Evolutionary conservation across 768 basidiomycete species (phyloP).

Genomic region (Lyophyllum semitale): DNA sequence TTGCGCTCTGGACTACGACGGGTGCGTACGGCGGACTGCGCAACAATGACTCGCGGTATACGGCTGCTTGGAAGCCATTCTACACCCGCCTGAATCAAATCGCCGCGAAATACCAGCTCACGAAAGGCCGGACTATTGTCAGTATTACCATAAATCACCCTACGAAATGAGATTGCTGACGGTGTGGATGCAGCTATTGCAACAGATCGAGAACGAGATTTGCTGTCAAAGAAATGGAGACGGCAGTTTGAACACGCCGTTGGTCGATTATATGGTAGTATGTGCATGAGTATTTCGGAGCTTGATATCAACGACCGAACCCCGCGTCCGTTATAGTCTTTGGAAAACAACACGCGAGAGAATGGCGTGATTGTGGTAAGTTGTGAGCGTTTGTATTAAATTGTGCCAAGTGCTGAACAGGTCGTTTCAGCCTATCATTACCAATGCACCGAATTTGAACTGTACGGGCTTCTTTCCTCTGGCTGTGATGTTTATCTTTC

Average conservation of each 20-base stretch:
- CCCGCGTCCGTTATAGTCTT: background rate
- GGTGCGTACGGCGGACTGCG: slow-evolving; percentile 9
- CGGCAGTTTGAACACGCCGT: slow-evolving; percentile 3
- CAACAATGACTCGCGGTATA: slow-evolving; percentile 8
- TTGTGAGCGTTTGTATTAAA: background rate
- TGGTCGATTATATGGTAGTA: slow-evolving; percentile 10
- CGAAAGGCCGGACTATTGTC: slow-evolving; percentile 3
- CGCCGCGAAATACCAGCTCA: slow-evolving; percentile 8
- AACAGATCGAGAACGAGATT: slow-evolving; percentile 12
- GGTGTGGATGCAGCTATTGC: background rate
- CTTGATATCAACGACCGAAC: background rate
- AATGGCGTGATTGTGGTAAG: slow-evolving; percentile 9
- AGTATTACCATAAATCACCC: background rate
- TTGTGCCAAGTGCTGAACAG: background rate
- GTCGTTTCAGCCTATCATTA: slow-evolving; percentile 3
- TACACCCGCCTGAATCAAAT: slow-evolving; percentile 10
- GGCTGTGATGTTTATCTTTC: background rate
- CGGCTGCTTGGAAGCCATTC: slow-evolving; percentile 9
- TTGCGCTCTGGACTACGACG: slow-evolving; percentile 8
- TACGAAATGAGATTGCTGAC: background rate
- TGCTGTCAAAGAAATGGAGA: slow-evolving; percentile 6
- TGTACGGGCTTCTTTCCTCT: background rate
- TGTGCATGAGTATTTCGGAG: background rate
- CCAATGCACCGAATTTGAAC: slow-evolving; percentile 10
- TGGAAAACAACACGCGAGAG: slow-evolving; percentile 9